Evolutionary conservation across 1,284 basidiomycete species (phyloP), one percentile per base, ranked within the genome.

Genomic region (Cutaneotrichosporon curvatum): DNA sequence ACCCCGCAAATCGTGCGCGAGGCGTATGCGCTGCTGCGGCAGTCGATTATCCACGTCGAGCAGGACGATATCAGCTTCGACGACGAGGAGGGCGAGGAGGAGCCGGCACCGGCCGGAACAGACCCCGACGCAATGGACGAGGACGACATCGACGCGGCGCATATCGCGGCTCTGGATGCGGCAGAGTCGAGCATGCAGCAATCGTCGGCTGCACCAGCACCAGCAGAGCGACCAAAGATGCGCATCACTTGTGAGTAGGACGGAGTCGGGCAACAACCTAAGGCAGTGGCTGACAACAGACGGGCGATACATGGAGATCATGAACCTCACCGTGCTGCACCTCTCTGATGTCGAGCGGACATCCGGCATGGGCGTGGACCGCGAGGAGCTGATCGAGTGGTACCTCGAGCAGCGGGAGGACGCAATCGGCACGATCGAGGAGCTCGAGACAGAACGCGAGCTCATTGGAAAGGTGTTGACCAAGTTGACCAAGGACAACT

Each of bases 41-140:
- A 97, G 70, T 97, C 92, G 3, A 99, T 98, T 73, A 97, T 98
- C 61, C 95, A 98, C 63, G 94, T 99, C 55, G 95, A 98, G 68
- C 91, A 97, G 72, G 95, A 99, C 65, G 94, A 98, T 61, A 85
- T 99, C 63, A 89, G 92, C 66, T 88, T 98, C 63, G 94, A 97
- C 63, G 90, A 95, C 54, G 91, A 95, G 63, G 89, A 91, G 45
- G 76, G 80, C 2, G 78, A 79, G 47, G 81, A 77, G 33, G 78
- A 80, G 51, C 76, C 75, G 25, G 25, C 15, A 42, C 20, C 21
- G 55, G 43, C 30, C 77, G 80, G 25, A 77, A 78, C 25, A 7
- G 37, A 49, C 48, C 57, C 55, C 22, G 76, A 81, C 20, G 78
- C 79, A 43, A 84, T 84, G 81, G 77, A 79, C 31, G 77, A 72